Base-by-base conservation (phyloP, 768 basidiomycete genomes). In the Leucogyrophana mollusca region DNA sequence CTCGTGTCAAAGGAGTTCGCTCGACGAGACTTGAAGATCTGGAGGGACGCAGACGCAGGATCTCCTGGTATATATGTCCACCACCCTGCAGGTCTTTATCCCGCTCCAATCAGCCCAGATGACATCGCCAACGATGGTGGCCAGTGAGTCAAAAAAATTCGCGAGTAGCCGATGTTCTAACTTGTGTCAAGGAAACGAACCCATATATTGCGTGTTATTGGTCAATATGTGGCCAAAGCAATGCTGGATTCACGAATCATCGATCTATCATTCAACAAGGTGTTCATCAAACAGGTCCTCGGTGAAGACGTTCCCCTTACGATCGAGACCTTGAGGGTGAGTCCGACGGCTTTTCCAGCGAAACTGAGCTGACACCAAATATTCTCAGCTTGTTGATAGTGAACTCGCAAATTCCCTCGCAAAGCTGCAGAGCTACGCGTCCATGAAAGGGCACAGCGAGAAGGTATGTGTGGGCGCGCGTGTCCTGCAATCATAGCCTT, bases 161-260 rank as follows among this genome's bases (percentile, higher is more conserved):
- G 35, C 22, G 9, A 13, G n/a, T n/a, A 8, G 22, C 10, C 21
- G 13, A 18, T 46, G n/a, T 53, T 47, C 43, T 43, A 34, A 47
- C 33, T 22, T 24, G 34, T 49, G 32, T 25, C 13, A 57, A 92
- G 90, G 59, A 92, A 93, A 73, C 79, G 83, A 20, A 86, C 87
- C 4, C 87, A 92, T 57, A 79, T 95, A 43, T 85, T 94, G 64
- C 82, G 86, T 34, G 85, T 94, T 17, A 83, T 98, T 38, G 96
- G 96, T 3, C 91, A 95, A 65, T 97, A 98, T 66, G 85, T 96
- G 20, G 96, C 94, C 8, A 95, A 97, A 69, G 94, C 95, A 3
- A 84, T 98, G 78, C 73, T 98, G 35, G 96, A 99, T 67, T 96
- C 94, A 9, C 82, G 96, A 16, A 97, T 98, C 60, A 95, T 98